Evolutionary conservation across 805 yeast species (phyloP).

Genomic region (Sungouiella thailandica): DNA sequence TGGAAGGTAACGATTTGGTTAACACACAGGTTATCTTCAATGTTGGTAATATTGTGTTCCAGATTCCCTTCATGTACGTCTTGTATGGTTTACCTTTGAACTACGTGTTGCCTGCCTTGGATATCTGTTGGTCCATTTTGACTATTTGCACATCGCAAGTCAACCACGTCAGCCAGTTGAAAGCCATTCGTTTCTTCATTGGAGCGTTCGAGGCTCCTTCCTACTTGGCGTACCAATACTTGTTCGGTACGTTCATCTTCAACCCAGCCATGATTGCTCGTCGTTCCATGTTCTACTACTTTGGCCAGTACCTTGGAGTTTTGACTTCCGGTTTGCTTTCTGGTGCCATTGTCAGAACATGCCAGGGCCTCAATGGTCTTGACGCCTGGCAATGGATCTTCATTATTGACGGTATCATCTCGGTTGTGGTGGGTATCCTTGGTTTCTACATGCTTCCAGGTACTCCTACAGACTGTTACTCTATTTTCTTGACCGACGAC

Average conservation of each 20-base stretch:
- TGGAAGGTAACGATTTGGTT: constrained; percentile 26
- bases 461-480: constrained; percentile 15
- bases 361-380: constrained; percentile 9
- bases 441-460: constrained; percentile 18
- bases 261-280: constrained; percentile 21
- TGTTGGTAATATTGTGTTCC: constrained; percentile 23
- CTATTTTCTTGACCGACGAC: constrained; percentile 14
- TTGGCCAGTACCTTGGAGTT: constrained; percentile 26
- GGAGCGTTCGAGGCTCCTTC: constrained; percentile 24
- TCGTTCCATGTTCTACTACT: constrained; percentile 22
- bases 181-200: constrained; percentile 22
- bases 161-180: constrained; percentile 15
- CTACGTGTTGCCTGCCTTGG: constrained; percentile 17
- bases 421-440: constrained; percentile 12
- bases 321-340: constrained; percentile 26
- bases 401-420: constrained; percentile 13
- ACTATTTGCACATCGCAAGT: constrained; percentile 19
- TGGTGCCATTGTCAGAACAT: constrained; percentile 15
- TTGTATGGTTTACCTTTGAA: constrained; percentile 20
- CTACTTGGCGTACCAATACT: constrained; percentile 23
- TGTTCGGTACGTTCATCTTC: constrained; percentile 21
- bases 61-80: constrained; percentile 21
- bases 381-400: constrained; percentile 17
- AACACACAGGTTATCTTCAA: constrained; percentile 21
- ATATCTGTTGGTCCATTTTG: constrained; percentile 19